A percentile compares a stretch with the other conserved stretches of the same genome.
These are phyloP conservation scores for Deinandra increscens DNA, from an alignment of 129 eudicot species.

Conservation along the genomic window DNA sequence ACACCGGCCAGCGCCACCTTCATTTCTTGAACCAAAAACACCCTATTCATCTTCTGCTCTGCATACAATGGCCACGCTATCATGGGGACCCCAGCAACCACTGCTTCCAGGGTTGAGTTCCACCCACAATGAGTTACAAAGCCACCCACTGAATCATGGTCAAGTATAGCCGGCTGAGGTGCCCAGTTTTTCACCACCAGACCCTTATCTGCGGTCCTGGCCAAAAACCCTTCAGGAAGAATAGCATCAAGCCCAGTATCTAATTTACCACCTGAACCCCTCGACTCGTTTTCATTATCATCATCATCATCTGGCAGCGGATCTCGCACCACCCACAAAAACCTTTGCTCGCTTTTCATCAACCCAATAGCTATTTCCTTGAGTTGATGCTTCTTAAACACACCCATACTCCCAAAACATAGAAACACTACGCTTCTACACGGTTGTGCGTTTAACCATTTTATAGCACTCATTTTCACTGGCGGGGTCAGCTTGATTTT, in stretches of 20 bases:
- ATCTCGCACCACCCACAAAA: slow-evolving; percentile 61
- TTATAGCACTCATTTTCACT: slow-evolving; percentile 41
- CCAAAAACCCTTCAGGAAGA: slow-evolving; percentile 49
- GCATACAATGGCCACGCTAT: slow-evolving; percentile 56
- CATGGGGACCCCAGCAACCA: slow-evolving; percentile 42
- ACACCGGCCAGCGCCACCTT: slow-evolving; percentile 36
- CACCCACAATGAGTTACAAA: slow-evolving; percentile 41
- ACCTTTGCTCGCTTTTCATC: slow-evolving; percentile 44
- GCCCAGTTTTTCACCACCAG: slow-evolving; percentile 46
- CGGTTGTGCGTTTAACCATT: slow-evolving; percentile 60
- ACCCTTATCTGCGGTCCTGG: slow-evolving; percentile 39
- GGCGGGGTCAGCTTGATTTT: background rate
- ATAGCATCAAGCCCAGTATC: slow-evolving; percentile 33
- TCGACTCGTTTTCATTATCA: slow-evolving; percentile 4
- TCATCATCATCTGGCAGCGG: too few relatives aligned
- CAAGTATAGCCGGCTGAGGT: slow-evolving; percentile 35
- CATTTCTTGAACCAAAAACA: slow-evolving; percentile 36
- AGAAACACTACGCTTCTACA: slow-evolving; percentile 53
- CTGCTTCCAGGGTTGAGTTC: slow-evolving; percentile 37
- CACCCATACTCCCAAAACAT: slow-evolving; percentile 66
- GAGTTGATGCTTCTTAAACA: slow-evolving; percentile 39
- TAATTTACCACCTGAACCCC: slow-evolving; percentile 16
- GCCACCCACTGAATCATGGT: slow-evolving; percentile 41
- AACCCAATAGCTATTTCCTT: slow-evolving; percentile 56
- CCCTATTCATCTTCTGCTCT: slow-evolving; percentile 41